phyloP scores from a whole-genome alignment of 768 basidiomycete species.

The Nidularia pulvinata region DNA sequence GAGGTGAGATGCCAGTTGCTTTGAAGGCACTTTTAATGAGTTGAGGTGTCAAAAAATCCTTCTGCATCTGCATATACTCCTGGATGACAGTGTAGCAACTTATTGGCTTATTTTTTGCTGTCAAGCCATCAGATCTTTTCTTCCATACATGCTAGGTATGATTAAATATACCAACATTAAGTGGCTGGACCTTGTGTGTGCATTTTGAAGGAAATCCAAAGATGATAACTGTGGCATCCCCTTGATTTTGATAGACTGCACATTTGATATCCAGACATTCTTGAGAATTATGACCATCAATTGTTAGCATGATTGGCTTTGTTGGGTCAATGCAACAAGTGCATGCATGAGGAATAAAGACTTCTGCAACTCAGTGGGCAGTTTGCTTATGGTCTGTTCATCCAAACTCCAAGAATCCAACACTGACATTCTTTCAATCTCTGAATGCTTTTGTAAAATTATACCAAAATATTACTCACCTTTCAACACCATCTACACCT shows the following conservation, averaged over 20 bases:
- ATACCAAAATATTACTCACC: background rate
- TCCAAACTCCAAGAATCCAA: too few species aligned
- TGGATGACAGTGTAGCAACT: constrained; percentile 12
- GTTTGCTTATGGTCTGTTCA: constrained; percentile 30
- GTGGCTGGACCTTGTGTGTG: constrained; percentile 38
- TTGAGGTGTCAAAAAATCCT: constrained; percentile 5
- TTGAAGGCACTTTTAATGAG: constrained; percentile 15
- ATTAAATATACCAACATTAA: constrained; percentile 35
- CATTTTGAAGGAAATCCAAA: constrained; percentile 31
- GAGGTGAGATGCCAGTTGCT: constrained; percentile 19
- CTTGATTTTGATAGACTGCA: background rate
- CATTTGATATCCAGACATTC: background rate
- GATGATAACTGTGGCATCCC: constrained; percentile 21
- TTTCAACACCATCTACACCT: background rate
- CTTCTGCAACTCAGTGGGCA: constrained; percentile 21
- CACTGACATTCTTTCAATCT: too few species aligned
- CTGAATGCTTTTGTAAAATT: constrained; percentile 11
- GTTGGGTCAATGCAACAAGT: background rate
- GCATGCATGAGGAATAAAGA: constrained; percentile 25
- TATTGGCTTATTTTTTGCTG: constrained; percentile 3
- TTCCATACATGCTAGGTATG: constrained; percentile 24
- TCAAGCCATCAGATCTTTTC: constrained; percentile 7
- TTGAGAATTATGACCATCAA: background rate
- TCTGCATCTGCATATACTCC: constrained; percentile 14
- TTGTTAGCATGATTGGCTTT: background rate